Evolutionary conservation across 345 rosid species (phyloP).

Genomic region (Hevea brasiliensis): DNA sequence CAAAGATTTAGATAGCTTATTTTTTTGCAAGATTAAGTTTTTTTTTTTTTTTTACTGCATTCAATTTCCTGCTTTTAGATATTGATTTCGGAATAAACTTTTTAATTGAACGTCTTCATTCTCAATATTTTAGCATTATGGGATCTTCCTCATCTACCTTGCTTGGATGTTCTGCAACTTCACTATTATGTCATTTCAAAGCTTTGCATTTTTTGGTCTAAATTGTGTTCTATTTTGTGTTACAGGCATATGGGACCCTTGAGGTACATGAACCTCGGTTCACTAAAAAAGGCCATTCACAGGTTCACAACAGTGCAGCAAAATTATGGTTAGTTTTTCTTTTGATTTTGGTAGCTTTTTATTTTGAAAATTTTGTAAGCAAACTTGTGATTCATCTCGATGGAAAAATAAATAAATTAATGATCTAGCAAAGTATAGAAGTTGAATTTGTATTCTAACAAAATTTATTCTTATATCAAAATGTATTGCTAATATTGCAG

Average conservation of each 20-base stretch:
- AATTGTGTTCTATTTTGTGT: slow-evolving; percentile 16
- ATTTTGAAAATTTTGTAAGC: neutral
- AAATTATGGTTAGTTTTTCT: slow-evolving; percentile 63
- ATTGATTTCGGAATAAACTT: neutral
- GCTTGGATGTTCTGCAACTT: neutral
- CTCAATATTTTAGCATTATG: no score
- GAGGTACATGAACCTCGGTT: slow-evolving; percentile 63
- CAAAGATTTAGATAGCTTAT: neutral
- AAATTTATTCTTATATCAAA: no score
- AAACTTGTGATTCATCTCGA: no score
- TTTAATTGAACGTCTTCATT: neutral
- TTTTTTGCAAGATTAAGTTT: neutral
- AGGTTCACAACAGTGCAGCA: slow-evolving; percentile 73
- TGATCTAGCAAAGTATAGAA: no score
- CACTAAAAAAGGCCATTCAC: slow-evolving; percentile 67
- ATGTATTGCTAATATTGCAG: no score
- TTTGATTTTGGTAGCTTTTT: no score
- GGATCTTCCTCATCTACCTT: neutral
- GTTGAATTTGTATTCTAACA: no score
- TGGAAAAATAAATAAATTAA: no score
- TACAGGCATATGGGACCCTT: slow-evolving; percentile 84
- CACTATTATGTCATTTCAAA: no score
- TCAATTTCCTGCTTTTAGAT: no score
- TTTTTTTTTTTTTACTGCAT: neutral
- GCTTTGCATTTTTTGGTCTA: slow-evolving; percentile 8